A percentile compares a stretch with the other conserved stretches of the same genome.
These are phyloP conservation scores for Neurospora intermedia DNA, from an alignment of 495 filamentous ascomycete genomes.

Conservation along the genomic window DNA sequence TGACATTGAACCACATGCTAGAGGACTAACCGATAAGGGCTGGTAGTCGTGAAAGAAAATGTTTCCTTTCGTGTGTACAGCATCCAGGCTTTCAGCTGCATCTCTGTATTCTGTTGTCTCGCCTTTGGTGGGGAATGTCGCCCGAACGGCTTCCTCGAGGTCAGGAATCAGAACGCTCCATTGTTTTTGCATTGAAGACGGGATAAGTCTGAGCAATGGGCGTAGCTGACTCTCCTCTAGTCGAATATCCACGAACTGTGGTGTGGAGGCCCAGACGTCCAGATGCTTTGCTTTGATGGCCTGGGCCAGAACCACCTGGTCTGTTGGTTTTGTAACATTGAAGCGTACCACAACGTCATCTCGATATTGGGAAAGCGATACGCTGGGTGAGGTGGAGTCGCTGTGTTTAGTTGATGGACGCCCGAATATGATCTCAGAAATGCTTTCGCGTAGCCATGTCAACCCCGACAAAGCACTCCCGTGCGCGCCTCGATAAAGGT, in stretches of 20 bases:
- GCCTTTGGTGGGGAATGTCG: slow-evolving; percentile 55
- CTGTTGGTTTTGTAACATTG: slow-evolving; percentile 56
- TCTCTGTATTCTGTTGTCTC: not conserved
- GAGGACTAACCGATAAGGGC: slow-evolving; percentile 57
- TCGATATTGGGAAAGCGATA: slow-evolving; percentile 56
- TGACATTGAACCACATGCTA: not conserved
- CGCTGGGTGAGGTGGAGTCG: slow-evolving; percentile 20
- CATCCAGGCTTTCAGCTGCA: slow-evolving; percentile 23
- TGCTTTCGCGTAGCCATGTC: slow-evolving; percentile 52
- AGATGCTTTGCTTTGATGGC: slow-evolving; percentile 68
- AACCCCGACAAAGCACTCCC: slow-evolving; percentile 25
- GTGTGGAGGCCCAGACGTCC: slow-evolving; percentile 82
- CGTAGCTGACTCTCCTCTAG: slow-evolving; percentile 67
- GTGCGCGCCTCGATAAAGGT: not conserved
- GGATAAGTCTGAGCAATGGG: slow-evolving; percentile 74
- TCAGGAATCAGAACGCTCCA: slow-evolving; percentile 74
- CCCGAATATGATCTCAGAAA: slow-evolving; percentile 56
- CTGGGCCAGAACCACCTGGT: slow-evolving; percentile 61
- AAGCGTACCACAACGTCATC: slow-evolving; percentile 83
- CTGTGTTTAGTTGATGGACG: slow-evolving; percentile 22
- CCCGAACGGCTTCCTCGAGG: slow-evolving; percentile 62
- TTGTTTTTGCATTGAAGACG: slow-evolving; percentile 49
- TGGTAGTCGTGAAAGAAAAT: slow-evolving; percentile 87
- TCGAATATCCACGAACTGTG: slow-evolving; percentile 79
- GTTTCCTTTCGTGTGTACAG: slow-evolving; percentile 39